Evolutionary conservation across 1,139 yeast genomes (phyloP).

Genomic region (Yamadazyma aaseri): DNA sequence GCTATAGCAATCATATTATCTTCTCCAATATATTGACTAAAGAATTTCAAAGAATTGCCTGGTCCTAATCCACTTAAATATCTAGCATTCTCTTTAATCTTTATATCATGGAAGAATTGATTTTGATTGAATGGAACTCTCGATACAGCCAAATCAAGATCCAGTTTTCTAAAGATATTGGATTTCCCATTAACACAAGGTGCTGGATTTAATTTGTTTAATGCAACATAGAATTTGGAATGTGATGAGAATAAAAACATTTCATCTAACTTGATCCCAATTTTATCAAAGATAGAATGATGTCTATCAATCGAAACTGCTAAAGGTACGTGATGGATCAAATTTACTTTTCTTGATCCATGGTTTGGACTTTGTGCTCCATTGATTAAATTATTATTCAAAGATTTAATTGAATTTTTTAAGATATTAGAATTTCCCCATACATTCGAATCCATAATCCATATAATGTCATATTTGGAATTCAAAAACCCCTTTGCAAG

Average conservation of each 20-base stretch:
- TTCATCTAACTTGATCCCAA: constrained; percentile 80
- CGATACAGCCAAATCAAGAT: constrained; percentile 63
- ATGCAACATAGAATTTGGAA: constrained; percentile 77
- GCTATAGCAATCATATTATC: constrained; percentile 92
- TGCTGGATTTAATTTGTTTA: constrained; percentile 74
- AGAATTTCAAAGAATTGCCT: constrained; percentile 61
- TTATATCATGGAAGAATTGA: constrained; percentile 30
- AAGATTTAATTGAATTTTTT: constrained; percentile 60
- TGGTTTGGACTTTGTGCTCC: constrained; percentile 29
- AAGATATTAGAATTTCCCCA: constrained; percentile 72
- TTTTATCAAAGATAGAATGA: constrained; percentile 21
- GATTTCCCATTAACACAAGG: constrained; percentile 96
- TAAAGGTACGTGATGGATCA: constrained; percentile 80
- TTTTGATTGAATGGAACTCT: constrained; percentile 23
- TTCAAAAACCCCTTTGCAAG: constrained; percentile 70
- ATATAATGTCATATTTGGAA: constrained; percentile 71
- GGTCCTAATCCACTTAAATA: constrained; percentile 29
- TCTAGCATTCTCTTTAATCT: constrained; percentile 33
- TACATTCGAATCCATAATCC: constrained; percentile 90
- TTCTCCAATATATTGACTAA: constrained; percentile 84
- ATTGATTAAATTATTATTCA: constrained; percentile 48
- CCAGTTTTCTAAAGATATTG: constrained; percentile 70
- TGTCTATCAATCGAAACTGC: constrained; percentile 43
- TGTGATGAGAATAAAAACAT: constrained; percentile 84
- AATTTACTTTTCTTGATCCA: constrained; percentile 46